Conservation (phyloP, 169 alveolate genomes). For the Cryptosporidium felis region DNA sequence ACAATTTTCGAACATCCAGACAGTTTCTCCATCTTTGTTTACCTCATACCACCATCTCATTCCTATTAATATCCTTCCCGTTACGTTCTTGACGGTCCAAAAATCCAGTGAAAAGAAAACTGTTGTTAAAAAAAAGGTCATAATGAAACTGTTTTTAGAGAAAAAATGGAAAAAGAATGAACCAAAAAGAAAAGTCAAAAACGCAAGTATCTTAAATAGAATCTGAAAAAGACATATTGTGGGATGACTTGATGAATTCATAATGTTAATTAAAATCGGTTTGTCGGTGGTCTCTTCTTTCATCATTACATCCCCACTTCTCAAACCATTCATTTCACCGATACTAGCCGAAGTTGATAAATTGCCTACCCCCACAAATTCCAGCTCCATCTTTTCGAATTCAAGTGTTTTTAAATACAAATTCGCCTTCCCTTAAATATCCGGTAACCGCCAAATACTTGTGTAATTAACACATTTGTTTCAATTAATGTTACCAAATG, state of each 20-base stretch:
- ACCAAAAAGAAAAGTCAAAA: constrained; percentile 78
- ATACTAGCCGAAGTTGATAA: background rate
- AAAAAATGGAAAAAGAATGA: constrained; percentile 68
- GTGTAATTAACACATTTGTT: too few relatives aligned
- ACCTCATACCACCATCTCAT: constrained; percentile 88
- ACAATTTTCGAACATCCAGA: constrained; percentile 83
- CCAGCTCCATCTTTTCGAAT: constrained; percentile 22
- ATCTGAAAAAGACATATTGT: constrained; percentile 77
- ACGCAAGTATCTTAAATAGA: constrained; percentile 76
- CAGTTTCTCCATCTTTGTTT: constrained; percentile 82
- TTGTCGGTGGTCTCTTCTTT: constrained; percentile 39
- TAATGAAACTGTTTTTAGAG: constrained; percentile 73
- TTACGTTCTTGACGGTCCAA: constrained; percentile 85
- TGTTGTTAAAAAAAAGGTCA: constrained; percentile 77
- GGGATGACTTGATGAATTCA: constrained; percentile 80
- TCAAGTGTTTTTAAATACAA: background rate
- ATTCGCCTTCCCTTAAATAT: background rate
- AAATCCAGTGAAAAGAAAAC: constrained; percentile 81
- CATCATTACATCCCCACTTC: constrained; percentile 19
- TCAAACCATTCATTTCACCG: background rate
- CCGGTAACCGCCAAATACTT: too few relatives aligned
- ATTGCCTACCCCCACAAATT: constrained; percentile 49
- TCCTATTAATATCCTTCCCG: constrained; percentile 83
- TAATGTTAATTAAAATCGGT: constrained; percentile 46
- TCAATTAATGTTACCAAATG: too few relatives aligned